These are phyloP conservation scores for Vigna radiata DNA, from an alignment of 306 rosid species.

Conservation along the genomic window DNA sequence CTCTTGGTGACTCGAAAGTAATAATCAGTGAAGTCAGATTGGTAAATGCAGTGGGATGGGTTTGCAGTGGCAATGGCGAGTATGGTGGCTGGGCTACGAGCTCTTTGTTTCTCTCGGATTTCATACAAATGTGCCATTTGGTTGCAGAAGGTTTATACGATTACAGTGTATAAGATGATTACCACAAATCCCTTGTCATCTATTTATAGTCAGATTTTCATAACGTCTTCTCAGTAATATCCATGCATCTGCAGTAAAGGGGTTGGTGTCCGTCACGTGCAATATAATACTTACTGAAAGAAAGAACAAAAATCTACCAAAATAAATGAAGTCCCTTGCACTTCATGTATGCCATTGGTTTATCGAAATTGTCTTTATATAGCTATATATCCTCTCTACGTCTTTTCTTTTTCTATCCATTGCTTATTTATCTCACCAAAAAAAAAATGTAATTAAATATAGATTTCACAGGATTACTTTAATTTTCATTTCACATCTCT, in stretches of 20 bases:
- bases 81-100: too few species aligned
- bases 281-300: too few species aligned
- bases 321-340: neutral
- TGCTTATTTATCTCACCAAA: neutral
- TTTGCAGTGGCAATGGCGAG: too few species aligned
- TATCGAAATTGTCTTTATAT: neutral
- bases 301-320: neutral
- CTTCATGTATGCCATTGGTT: neutral
- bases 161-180: neutral
- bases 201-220: neutral
- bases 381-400: neutral
- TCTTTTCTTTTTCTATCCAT: neutral
- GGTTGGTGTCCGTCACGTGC: neutral
- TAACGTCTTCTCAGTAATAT: neutral
- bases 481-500: too few species aligned
- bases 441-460: too few species aligned
- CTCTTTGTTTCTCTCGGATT: too few species aligned
- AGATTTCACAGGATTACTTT: too few species aligned
- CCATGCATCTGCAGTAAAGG: neutral
- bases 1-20: too few species aligned
- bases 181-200: neutral
- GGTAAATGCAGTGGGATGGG: too few species aligned
- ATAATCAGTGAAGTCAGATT: too few species aligned
- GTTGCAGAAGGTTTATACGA: neutral
- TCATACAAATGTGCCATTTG: slow-evolving; percentile 39